These are phyloP conservation scores for Colletotrichum spaethianum DNA, from an alignment of 2,329 filamentous ascomycete species.

Conservation along the genomic window DNA sequence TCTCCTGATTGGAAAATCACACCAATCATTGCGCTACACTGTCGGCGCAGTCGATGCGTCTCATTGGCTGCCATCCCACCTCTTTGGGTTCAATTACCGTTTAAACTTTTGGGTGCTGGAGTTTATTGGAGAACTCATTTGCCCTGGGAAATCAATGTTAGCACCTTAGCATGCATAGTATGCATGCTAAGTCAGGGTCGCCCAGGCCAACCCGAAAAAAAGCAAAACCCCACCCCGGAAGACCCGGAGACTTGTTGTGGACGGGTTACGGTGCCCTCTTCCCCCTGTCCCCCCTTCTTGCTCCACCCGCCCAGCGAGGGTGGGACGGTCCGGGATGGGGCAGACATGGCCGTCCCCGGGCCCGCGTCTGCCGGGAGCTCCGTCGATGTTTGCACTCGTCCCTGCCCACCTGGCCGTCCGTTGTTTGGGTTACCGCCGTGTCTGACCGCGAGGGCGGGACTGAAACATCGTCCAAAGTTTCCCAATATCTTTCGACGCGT, in stretches of 20 bases:
- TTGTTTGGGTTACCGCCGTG: slow-evolving; percentile 30
- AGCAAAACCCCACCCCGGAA: slow-evolving; percentile 3
- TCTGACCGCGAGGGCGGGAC: slow-evolving; percentile 22
- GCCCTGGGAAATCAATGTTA: background rate
- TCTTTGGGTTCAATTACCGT: slow-evolving; percentile 12
- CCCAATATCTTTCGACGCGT: slow-evolving; percentile 23
- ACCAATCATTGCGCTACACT: slow-evolving; percentile 19
- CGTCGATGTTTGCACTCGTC: slow-evolving; percentile 12
- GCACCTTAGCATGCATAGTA: background rate
- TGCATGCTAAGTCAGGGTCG: slow-evolving; percentile 26
- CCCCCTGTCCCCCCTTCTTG: background rate
- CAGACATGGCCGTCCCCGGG: slow-evolving; percentile 16
- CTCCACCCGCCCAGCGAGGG: background rate
- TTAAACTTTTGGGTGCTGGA: slow-evolving; percentile 28
- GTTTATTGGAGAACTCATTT: slow-evolving; percentile 28
- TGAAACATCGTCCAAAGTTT: slow-evolving; percentile 36
- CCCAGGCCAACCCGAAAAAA: background rate
- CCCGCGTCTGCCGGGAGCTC: slow-evolving; percentile 21
- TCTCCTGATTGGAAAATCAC: slow-evolving; percentile 9
- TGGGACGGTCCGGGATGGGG: slow-evolving; percentile 25
- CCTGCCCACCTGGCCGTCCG: slow-evolving; percentile 6
- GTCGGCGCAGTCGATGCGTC: background rate
- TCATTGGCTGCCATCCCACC: slow-evolving; percentile 13
- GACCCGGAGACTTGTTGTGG: background rate
- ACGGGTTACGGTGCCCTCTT: background rate